These are phyloP conservation scores for Hirsutella minnesotensis DNA, from an alignment of 2,329 filamentous ascomycete genomes.

Conservation along the genomic window DNA sequence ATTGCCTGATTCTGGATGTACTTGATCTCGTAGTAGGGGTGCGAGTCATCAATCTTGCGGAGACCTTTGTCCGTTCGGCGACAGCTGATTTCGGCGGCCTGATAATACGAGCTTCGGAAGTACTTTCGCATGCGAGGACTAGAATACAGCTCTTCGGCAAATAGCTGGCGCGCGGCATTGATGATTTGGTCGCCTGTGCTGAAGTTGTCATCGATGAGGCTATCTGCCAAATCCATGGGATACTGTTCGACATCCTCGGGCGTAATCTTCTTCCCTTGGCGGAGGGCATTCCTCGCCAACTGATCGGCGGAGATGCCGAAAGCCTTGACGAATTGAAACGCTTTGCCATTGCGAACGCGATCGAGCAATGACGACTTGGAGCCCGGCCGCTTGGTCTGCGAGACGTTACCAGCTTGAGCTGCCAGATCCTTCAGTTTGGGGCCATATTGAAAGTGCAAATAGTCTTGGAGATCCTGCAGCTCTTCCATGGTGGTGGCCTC, in stretches of 20 bases:
- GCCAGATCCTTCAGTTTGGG: conserved; percentile 72
- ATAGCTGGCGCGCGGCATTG: conserved; percentile 72
- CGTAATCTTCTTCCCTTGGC: conserved; percentile 65
- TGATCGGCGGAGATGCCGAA: conserved; percentile 86
- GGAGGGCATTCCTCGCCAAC: conserved; percentile 75
- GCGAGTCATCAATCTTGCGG: conserved; percentile 84
- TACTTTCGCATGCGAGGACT: conserved; percentile 85
- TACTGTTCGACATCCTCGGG: conserved; percentile 73
- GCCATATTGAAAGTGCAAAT: conserved; percentile 88
- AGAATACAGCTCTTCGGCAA: conserved; percentile 77
- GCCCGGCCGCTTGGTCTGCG: conserved; percentile 69
- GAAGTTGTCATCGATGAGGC: conserved; percentile 61
- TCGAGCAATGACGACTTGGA: conserved; percentile 73
- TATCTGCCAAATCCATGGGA: conserved; percentile 81
- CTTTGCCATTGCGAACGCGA: conserved; percentile 67
- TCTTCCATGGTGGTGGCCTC: conserved; percentile 83
- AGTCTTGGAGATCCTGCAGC: conserved; percentile 91
- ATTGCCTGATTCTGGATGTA: conserved; percentile 88
- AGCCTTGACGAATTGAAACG: conserved; percentile 72
- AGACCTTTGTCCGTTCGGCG: conserved; percentile 87
- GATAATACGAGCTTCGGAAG: conserved; percentile 73
- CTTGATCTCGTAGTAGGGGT: conserved; percentile 96
- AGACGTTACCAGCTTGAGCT: conserved; percentile 47
- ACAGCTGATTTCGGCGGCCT: conserved; percentile 74
- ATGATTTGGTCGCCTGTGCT: conserved; percentile 65